Evolutionary conservation across 129 eudicot genomes (phyloP).

Genomic region (Dittrichia graveolens): DNA sequence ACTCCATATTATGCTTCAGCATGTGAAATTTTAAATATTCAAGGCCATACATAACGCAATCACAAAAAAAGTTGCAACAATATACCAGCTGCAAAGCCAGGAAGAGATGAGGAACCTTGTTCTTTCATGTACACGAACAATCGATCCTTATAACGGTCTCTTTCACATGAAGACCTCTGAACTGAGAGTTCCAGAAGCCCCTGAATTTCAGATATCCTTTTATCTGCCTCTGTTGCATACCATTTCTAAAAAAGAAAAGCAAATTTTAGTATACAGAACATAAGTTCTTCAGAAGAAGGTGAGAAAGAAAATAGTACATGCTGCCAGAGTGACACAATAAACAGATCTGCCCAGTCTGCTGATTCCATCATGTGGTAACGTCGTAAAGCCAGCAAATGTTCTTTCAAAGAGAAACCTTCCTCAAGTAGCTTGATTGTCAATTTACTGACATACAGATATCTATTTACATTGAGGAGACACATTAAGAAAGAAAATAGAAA

Average conservation of each 20-base stretch:
- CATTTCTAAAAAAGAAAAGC: constrained; percentile 57
- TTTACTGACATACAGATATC: constrained; percentile 83
- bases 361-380: constrained; percentile 97
- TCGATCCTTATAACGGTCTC: constrained; percentile 71
- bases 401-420: constrained; percentile 82
- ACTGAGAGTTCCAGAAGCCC: constrained; percentile 77
- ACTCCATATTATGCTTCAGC: neutral
- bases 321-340: constrained; percentile 69
- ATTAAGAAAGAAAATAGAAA: neutral
- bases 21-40: neutral
- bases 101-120: constrained; percentile 34
- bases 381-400: constrained; percentile 73
- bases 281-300: neutral
- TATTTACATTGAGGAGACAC: constrained; percentile 55
- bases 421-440: constrained; percentile 80
- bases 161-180: constrained; percentile 93
- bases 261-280: constrained; percentile 26
- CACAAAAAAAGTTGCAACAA: neutral
- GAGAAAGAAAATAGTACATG: constrained; percentile 47
- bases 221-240: constrained; percentile 60
- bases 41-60: neutral
- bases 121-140: constrained; percentile 67
- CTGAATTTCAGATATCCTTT: constrained; percentile 77
- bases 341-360: constrained; percentile 97
- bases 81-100: constrained; percentile 67